phyloP scores from a whole-genome alignment of 345 rosid genomes.

The Murraya paniculata region DNA sequence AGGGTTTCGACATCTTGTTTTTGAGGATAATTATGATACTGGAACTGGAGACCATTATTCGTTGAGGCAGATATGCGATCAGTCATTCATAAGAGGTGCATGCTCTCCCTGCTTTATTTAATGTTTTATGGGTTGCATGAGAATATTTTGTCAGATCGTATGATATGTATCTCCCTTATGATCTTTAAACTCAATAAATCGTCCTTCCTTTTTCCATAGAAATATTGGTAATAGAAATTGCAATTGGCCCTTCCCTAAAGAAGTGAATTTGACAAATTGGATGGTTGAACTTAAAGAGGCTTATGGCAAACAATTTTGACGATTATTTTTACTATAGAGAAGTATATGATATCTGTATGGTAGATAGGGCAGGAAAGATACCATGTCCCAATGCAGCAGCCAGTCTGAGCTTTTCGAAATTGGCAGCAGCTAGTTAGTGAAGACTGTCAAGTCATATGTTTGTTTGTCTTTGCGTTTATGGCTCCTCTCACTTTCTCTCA shows the following conservation, averaged over 20 bases:
- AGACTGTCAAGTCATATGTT: too few relatives aligned
- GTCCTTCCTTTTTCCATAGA: not conserved
- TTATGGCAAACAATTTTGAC: not conserved
- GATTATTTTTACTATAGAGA: not conserved
- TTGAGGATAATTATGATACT: conserved; percentile 98
- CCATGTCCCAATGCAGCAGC: not conserved
- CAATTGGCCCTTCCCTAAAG: not conserved
- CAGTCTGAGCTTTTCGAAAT: not conserved
- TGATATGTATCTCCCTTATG: not conserved
- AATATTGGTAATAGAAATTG: not conserved
- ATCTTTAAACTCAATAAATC: not conserved
- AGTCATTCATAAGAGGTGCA: conserved; percentile 74
- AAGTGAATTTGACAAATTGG: not conserved
- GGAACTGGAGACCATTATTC: conserved; percentile 99
- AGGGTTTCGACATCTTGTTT: conserved; percentile 87
- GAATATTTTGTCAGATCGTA: not conserved
- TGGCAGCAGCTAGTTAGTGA: too few relatives aligned
- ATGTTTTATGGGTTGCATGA: not conserved
- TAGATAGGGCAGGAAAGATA: too few relatives aligned
- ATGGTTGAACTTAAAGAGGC: not conserved
- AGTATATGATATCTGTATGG: too few relatives aligned
- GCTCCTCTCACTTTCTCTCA: not conserved
- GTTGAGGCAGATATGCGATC: conserved; percentile 95
- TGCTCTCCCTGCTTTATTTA: not conserved
- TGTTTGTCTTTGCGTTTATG: not conserved